These are phyloP conservation scores for Cercophora newfieldiana DNA, from an alignment of 495 filamentous ascomycete genomes.

Conservation along the genomic window DNA sequence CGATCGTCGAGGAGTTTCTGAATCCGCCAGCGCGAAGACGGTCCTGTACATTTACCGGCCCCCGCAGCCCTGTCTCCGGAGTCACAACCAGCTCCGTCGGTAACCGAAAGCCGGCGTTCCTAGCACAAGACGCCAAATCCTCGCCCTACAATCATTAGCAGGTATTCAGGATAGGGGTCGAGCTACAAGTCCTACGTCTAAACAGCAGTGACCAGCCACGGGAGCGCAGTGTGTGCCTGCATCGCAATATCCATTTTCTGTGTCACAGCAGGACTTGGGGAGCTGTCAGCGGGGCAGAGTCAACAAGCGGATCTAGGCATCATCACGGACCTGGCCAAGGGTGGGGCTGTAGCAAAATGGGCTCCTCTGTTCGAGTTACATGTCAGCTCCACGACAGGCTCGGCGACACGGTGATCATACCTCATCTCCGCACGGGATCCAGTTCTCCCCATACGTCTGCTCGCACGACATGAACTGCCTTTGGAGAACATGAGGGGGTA, in stretches of 20 bases:
- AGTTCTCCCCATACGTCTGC: constrained; percentile 39
- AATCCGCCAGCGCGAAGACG: background rate
- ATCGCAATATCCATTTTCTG: constrained; percentile 41
- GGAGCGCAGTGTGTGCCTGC: constrained; percentile 42
- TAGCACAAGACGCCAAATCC: constrained; percentile 38
- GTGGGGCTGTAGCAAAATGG: constrained; percentile 40
- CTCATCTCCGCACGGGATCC: constrained; percentile 35
- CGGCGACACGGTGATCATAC: constrained; percentile 8
- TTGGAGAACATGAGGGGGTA: background rate
- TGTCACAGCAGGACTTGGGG: constrained; percentile 39
- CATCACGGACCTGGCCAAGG: constrained; percentile 33
- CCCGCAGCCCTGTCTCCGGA: background rate
- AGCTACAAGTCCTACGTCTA: constrained; percentile 31
- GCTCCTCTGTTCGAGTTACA: constrained; percentile 20
- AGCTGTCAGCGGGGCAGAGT: constrained; percentile 13
- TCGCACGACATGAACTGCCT: constrained; percentile 35
- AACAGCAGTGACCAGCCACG: constrained; percentile 44
- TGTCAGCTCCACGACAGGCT: background rate
- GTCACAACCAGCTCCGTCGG: constrained; percentile 11
- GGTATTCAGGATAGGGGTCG: background rate
- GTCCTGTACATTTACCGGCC: background rate
- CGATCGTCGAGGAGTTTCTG: background rate
- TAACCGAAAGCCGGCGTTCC: constrained; percentile 37
- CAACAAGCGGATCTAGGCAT: background rate
- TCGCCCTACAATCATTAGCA: constrained; percentile 34